A percentile compares a stretch with the other conserved stretches of the same genome.
phyloP scores from a whole-genome alignment of 2,329 filamentous ascomycete species.

The Xylaria sp. region DNA sequence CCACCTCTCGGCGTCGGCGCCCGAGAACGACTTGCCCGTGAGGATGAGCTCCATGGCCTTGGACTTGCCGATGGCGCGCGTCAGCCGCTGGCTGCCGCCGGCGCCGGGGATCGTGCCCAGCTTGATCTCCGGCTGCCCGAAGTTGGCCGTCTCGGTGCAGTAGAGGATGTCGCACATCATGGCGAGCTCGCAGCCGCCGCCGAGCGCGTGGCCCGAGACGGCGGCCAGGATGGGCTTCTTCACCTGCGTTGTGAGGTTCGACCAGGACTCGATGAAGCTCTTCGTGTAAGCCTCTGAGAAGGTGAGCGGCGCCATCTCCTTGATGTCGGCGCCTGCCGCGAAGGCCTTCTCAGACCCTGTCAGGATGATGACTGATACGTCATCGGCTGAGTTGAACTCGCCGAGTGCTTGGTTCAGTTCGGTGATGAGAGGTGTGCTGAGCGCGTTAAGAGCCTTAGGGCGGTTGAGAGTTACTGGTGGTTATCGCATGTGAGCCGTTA shows the following conservation, averaged over 20 bases:
- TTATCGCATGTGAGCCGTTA: constrained; percentile 31
- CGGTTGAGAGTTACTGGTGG: constrained; percentile 86
- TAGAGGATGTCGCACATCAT: constrained; percentile 98
- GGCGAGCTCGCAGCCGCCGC: constrained; percentile 94
- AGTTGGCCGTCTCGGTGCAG: constrained; percentile 85
- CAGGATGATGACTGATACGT: constrained; percentile 81
- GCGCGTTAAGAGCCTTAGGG: constrained; percentile 93
- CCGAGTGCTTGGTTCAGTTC: constrained; percentile 86
- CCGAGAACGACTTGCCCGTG: constrained; percentile 85
- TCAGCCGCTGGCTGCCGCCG: constrained; percentile 89
- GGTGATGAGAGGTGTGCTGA: constrained; percentile 88
- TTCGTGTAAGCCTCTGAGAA: constrained; percentile 88
- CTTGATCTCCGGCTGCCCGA: constrained; percentile 98
- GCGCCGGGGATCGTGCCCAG: constrained; percentile 92
- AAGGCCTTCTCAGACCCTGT: constrained; percentile 93
- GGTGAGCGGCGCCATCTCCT: constrained; percentile 94
- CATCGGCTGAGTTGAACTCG: constrained; percentile 74
- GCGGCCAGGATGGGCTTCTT: constrained; percentile 96
- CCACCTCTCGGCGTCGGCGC: constrained; percentile 87
- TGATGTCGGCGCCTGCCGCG: constrained; percentile 96
- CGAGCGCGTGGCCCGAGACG: constrained; percentile 93
- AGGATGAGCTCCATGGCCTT: constrained; percentile 92
- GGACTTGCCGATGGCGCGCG: constrained; percentile 82
- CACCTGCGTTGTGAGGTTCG: constrained; percentile 80
- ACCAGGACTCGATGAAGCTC: constrained; percentile 97